Conservation (phyloP, 768 basidiomycete genomes). For the Mycena latifolia region DNA sequence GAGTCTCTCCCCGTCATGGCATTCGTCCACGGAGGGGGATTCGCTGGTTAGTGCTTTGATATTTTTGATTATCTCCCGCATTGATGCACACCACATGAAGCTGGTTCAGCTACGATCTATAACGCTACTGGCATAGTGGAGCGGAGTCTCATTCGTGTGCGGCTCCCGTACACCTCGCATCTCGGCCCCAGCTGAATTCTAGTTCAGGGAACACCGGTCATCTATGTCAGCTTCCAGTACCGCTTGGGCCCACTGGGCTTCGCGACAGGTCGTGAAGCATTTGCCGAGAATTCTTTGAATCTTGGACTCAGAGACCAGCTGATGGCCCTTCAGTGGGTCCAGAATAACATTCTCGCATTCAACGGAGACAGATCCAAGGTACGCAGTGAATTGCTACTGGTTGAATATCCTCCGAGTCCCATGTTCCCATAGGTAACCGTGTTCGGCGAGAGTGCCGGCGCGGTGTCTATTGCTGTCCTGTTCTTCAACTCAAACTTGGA, state of each 20-base stretch:
- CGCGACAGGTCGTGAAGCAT: constrained; percentile 51
- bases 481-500: constrained; percentile 6
- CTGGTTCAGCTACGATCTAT: constrained; percentile 38
- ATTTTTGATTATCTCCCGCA: background rate
- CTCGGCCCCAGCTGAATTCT: background rate
- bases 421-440: constrained; percentile 1
- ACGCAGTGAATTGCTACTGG: background rate
- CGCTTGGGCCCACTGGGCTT: constrained; percentile 61
- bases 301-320: constrained; percentile 55
- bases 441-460: constrained; percentile 23
- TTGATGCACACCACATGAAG: background rate
- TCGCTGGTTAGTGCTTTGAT: constrained; percentile 9
- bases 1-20: constrained; percentile 35
- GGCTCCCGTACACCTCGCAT: too few relatives aligned
- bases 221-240: constrained; percentile 63
- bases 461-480: background rate
- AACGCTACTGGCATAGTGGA: constrained; percentile 46
- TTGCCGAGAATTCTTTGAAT: constrained; percentile 46
- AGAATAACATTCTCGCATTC: constrained; percentile 64
- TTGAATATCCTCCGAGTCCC: background rate
- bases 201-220: constrained; percentile 50
- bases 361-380: constrained; percentile 63
- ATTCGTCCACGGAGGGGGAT: constrained; percentile 37
- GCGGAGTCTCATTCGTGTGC: constrained; percentile 41
- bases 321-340: constrained; percentile 59